A percentile compares a stretch with the other conserved stretches of the same genome.
These are phyloP conservation scores for Cladosporium sp. DNA, from an alignment of 2,329 filamentous ascomycete genomes.

Conservation along the genomic window DNA sequence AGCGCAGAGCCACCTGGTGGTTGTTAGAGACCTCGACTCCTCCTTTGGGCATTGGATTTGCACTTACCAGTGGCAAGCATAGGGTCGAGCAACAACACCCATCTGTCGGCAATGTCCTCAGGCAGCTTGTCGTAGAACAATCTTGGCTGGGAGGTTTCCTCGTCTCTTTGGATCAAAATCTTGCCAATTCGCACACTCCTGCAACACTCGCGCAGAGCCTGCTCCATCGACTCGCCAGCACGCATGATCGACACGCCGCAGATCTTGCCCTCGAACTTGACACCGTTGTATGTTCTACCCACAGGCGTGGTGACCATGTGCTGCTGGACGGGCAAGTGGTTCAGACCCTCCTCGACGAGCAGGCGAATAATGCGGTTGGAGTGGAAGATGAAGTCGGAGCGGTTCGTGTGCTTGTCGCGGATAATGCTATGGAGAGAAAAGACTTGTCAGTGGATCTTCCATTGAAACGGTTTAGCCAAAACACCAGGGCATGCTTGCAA, in stretches of 20 bases:
- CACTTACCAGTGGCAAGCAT: slow-evolving; percentile 92
- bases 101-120: slow-evolving; percentile 86
- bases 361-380: slow-evolving; percentile 97
- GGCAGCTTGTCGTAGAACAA: slow-evolving; percentile 98
- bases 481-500: slow-evolving; percentile 31
- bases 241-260: slow-evolving; percentile 99
- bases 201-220: slow-evolving; percentile 93
- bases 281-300: slow-evolving; percentile 81
- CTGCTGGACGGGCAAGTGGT: slow-evolving; percentile 89
- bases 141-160: slow-evolving; percentile 88
- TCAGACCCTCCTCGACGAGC: slow-evolving; percentile 93
- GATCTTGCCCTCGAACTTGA: slow-evolving; percentile 97
- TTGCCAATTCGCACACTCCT: slow-evolving; percentile 97
- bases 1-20: slow-evolving; percentile 82
- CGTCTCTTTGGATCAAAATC: slow-evolving; percentile 95
- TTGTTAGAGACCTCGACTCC: neutral
- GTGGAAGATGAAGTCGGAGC: slow-evolving; percentile 98
- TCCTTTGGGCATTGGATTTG: slow-evolving; percentile 17
- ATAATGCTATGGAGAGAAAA: slow-evolving; percentile 72
- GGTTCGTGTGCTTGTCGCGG: slow-evolving; percentile 82
- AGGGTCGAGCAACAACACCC: slow-evolving; percentile 93
- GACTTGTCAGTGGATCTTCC: slow-evolving; percentile 3
- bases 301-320: slow-evolving; percentile 90
- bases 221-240: slow-evolving; percentile 97
- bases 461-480: neutral